A percentile compares a stretch with the other conserved stretches of the same genome.
Conservation (phyloP, 2,329 filamentous ascomycete genomes). For the Trichothecium sympodiale region DNA sequence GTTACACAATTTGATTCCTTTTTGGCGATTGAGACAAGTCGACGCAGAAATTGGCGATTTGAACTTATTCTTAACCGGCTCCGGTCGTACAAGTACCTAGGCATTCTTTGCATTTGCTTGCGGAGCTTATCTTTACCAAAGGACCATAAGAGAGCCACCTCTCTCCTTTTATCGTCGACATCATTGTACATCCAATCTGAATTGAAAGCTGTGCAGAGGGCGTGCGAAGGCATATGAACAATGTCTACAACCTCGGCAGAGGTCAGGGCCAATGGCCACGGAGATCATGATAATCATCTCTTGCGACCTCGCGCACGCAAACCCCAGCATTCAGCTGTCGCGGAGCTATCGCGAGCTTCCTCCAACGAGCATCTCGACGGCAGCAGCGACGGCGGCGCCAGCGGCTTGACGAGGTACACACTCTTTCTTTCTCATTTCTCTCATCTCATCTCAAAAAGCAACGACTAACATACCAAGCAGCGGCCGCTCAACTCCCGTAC, state of each 20-base stretch:
- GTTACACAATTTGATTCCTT: too few relatives aligned
- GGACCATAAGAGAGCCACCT: too few relatives aligned
- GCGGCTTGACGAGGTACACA: slow-evolving; percentile 34
- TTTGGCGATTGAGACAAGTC: too few relatives aligned
- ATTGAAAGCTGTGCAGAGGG: too few relatives aligned
- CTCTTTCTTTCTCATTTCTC: neutral
- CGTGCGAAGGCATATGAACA: neutral
- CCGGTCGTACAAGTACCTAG: too few relatives aligned
- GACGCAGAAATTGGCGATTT: too few relatives aligned
- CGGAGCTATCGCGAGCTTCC: slow-evolving; percentile 26
- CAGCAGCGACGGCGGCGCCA: slow-evolving; percentile 12
- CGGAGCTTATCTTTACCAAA: too few relatives aligned
- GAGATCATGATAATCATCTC: slow-evolving; percentile 31
- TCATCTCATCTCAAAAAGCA: neutral
- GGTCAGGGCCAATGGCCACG: slow-evolving; percentile 14
- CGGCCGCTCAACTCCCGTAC: slow-evolving; percentile 72
- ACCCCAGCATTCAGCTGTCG: slow-evolving; percentile 35
- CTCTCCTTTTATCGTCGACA: too few relatives aligned
- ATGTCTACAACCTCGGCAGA: neutral
- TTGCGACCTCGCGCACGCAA: slow-evolving; percentile 40
- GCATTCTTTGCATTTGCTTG: too few relatives aligned
- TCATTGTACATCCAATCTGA: too few relatives aligned
- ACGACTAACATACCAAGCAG: slow-evolving; percentile 28
- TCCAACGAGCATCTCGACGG: slow-evolving; percentile 14
- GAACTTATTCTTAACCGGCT: too few relatives aligned